A percentile compares a stretch with the other conserved stretches of the same genome.
Conservation (phyloP, 225 moss, liverwort and hornwort species). For the Physcomitrellopsis africana region DNA sequence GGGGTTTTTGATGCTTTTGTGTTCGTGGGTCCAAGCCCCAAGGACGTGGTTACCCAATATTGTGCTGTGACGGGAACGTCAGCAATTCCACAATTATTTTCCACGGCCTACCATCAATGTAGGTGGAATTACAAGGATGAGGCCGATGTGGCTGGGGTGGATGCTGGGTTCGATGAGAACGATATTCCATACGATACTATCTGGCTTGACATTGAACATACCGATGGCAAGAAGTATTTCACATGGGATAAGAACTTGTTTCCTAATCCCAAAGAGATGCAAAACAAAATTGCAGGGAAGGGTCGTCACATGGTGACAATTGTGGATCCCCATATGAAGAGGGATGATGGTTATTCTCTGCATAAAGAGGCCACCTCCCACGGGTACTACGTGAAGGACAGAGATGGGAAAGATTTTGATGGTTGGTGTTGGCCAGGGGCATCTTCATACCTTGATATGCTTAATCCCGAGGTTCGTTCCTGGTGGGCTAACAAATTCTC, state of each 20-base stretch:
- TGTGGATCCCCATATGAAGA: slow-evolving; percentile 98
- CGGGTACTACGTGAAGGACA: slow-evolving; percentile 87
- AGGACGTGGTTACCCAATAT: slow-evolving; percentile 90
- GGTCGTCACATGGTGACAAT: slow-evolving; percentile 99
- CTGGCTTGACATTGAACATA: slow-evolving; percentile 99
- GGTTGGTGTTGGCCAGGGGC: slow-evolving; percentile 99
- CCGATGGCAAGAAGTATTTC: slow-evolving; percentile 95
- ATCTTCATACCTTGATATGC: slow-evolving; percentile 95
- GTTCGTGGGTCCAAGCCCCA: slow-evolving; percentile 96
- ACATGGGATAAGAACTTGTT: slow-evolving; percentile 87
- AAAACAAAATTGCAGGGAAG: slow-evolving; percentile 87
- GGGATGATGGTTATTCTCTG: slow-evolving; percentile 77
- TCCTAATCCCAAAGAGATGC: slow-evolving; percentile 93
- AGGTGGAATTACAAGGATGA: slow-evolving; percentile 99
- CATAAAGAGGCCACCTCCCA: slow-evolving; percentile 89
- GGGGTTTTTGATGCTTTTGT: slow-evolving; percentile 90
- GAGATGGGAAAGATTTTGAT: slow-evolving; percentile 76
- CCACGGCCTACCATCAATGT: slow-evolving; percentile 95
- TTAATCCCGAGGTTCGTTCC: slow-evolving; percentile 73
- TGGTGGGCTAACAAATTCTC: slow-evolving; percentile 98
- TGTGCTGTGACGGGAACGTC: slow-evolving; percentile 86
- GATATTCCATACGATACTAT: slow-evolving; percentile 95
- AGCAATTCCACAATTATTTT: slow-evolving; percentile 83
- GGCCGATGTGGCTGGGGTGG: slow-evolving; percentile 87
- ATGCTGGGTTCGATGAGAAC: slow-evolving; percentile 89